These are phyloP conservation scores for Termitomyces sp. DNA, from an alignment of 768 basidiomycete species.

Conservation along the genomic window DNA sequence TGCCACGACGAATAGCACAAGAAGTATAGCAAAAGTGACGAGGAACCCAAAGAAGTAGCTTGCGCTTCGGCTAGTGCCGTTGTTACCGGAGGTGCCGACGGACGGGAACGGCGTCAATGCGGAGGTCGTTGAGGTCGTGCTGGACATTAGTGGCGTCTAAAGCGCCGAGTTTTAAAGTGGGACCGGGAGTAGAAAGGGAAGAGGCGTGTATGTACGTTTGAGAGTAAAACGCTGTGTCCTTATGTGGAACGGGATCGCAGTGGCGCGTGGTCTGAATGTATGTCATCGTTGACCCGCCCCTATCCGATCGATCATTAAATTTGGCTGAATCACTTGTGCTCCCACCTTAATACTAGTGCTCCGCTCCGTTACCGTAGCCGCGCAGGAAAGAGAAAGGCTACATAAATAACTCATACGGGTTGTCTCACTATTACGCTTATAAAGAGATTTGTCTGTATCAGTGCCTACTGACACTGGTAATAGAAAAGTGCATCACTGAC, in stretches of 20 bases:
- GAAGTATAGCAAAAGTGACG: conserved; percentile 39
- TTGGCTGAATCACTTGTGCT: not conserved
- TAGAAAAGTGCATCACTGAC: not conserved
- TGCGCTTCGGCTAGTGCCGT: conserved; percentile 22
- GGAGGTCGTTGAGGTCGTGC: not conserved
- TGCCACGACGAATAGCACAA: conserved; percentile 47
- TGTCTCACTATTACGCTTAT: not conserved
- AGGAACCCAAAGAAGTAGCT: conserved; percentile 50
- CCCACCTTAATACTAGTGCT: not conserved
- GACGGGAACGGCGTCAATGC: conserved; percentile 2
- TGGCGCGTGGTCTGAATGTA: conserved; percentile 3
- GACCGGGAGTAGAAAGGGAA: not conserved
- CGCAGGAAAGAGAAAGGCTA: not conserved
- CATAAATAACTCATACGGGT: not conserved
- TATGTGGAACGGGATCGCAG: conserved; percentile 1
- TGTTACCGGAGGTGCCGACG: not conserved
- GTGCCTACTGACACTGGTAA: not conserved
- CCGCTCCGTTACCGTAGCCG: not conserved
- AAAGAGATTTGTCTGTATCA: not conserved
- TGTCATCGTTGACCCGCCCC: conserved; percentile 1
- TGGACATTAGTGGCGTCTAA: not conserved
- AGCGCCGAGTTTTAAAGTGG: not conserved
- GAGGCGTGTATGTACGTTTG: not conserved
- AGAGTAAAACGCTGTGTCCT: not conserved
- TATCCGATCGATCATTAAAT: conserved; percentile 1